Percentiles rank a stretch among this genome's conserved stretches.
phyloP scores from a whole-genome alignment of 768 basidiomycete species.

The Termitomyces sp. region DNA sequence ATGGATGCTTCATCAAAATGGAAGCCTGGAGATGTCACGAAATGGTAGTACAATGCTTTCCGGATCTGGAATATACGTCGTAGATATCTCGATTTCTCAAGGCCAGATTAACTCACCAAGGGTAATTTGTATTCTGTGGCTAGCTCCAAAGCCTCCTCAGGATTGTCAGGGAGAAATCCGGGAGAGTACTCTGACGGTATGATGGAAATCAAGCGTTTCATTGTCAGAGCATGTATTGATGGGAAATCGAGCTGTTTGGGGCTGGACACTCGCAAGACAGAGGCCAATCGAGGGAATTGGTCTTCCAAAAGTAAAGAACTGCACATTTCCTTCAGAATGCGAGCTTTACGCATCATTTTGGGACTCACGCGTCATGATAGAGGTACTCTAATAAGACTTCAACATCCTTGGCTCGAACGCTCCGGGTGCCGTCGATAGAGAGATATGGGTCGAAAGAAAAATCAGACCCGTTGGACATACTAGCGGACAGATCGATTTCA shows the following conservation, averaged over 20 bases:
- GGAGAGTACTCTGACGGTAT: constrained; percentile 45
- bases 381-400: constrained; percentile 54
- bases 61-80: constrained; percentile 33
- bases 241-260: constrained; percentile 54
- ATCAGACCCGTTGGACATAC: not conserved
- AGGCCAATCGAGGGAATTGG: constrained; percentile 40
- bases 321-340: not conserved
- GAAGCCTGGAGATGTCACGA: constrained; percentile 36
- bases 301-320: constrained; percentile 43
- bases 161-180: constrained; percentile 35
- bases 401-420: constrained; percentile 41
- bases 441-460: constrained; percentile 8
- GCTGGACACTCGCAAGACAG: constrained; percentile 54
- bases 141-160: constrained; percentile 48
- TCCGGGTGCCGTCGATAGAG: constrained; percentile 30
- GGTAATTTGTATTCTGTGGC: constrained; percentile 40
- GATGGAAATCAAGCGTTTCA: constrained; percentile 33
- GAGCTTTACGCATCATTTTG: not conserved
- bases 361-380: constrained; percentile 62
- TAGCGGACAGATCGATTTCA: not conserved
- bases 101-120: constrained; percentile 35
- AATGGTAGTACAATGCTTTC: constrained; percentile 59
- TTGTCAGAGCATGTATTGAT: constrained; percentile 39
- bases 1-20: constrained; percentile 2
- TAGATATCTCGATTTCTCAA: not conserved